phyloP scores from a whole-genome alignment of 176 grass and related monocot species.

The Tillandsia fasciculata region DNA sequence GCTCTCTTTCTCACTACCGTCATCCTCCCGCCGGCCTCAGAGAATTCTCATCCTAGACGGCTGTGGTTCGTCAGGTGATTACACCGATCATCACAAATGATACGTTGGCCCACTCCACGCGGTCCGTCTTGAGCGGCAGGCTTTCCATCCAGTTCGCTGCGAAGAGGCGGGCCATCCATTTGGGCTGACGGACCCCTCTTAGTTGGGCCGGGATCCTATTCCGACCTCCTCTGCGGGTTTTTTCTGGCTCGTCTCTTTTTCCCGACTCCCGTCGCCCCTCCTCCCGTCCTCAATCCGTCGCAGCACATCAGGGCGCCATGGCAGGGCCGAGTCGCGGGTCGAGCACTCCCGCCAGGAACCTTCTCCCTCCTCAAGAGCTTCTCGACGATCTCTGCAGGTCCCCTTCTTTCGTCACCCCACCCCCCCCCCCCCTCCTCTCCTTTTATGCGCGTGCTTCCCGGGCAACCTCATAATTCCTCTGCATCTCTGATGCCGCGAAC shows the following conservation, averaged over 20 bases:
- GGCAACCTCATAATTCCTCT: too few species aligned
- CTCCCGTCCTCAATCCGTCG: constrained; percentile 14
- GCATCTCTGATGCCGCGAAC: neutral
- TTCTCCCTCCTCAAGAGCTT: constrained; percentile 69
- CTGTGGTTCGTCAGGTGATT: too few species aligned
- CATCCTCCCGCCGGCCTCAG: too few species aligned
- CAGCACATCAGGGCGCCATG: neutral
- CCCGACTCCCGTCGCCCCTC: constrained; percentile 6
- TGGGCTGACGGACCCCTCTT: too few species aligned
- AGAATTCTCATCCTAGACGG: too few species aligned
- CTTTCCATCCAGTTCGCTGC: too few species aligned
- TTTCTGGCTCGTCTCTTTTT: constrained; percentile 13
- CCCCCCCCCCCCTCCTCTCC: neutral
- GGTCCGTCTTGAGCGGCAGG: too few species aligned
- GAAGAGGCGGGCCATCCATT: too few species aligned
- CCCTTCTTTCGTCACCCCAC: neutral
- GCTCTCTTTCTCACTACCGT: too few species aligned
- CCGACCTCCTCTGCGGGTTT: neutral
- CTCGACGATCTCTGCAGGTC: constrained; percentile 99
- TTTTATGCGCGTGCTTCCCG: neutral
- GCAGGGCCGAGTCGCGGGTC: constrained; percentile 37
- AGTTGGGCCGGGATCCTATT: too few species aligned
- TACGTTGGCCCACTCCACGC: too few species aligned
- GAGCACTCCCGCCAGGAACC: constrained; percentile 19
- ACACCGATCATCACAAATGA: too few species aligned